Base-by-base conservation (phyloP, 345 rosid genomes). In the Brassica juncea region DNA sequence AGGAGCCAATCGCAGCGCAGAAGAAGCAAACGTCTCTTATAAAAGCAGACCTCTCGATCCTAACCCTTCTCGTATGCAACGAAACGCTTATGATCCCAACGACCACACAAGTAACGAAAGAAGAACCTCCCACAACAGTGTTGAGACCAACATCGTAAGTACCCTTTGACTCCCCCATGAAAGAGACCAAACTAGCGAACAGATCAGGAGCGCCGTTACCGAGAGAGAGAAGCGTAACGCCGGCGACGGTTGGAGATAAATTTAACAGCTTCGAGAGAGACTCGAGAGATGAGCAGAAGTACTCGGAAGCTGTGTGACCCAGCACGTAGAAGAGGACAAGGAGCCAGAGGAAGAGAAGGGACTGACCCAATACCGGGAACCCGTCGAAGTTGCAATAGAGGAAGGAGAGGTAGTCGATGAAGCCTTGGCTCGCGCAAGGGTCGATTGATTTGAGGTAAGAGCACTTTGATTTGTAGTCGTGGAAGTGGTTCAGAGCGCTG, bases 121-220 rank as follows among this genome's bases (percentile, higher is more conserved):
- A 89, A 30, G 96, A 91, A 0, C 96, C 98, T 0, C 99, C 99
- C 9, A 95, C 76, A 25, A 95, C 81, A 11, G 91, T 87, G 58
- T 95, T 95, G 3, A 95, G 85, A 14, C 98, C 99, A 39, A 95
- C 90, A 63, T 81, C 90, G n/a, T 77, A 81, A 67, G 78, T 77
- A 7, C 94, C 97, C 7, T 86, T 83, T 5, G 85, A 72, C 0
- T 92, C 85, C 23, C 88, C 82, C 8, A 89, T 89, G 84, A 94
- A 92, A 58, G 99, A 90, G 65, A 89, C 90, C 27, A 94, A 82
- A 79, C 97, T 91, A 0, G 99, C 85, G 61, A 94, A 91, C 73
- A 94, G 91, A 82, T 91, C 98, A 30, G 98, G 90, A 35, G 98
- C 95, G 4, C 98, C 97, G 65, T 94, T 94, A 0, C 98, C 97